Percentiles rank a stretch among this genome's conserved stretches.
Evolutionary conservation across 768 basidiomycete species (phyloP).

Genomic region (Tricholoma terreum): DNA sequence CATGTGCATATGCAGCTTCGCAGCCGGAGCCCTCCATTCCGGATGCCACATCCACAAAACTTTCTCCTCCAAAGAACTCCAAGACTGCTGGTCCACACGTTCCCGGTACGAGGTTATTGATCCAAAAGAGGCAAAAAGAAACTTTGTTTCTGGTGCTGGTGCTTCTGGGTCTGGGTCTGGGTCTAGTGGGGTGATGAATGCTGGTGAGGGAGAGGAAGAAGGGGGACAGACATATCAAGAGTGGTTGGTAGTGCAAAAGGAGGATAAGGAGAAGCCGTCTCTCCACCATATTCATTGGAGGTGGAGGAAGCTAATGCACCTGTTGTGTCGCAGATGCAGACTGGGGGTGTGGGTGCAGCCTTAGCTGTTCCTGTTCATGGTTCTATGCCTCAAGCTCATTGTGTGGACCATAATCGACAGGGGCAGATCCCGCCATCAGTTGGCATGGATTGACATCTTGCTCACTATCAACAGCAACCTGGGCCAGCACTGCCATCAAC

Average conservation of each 20-base stretch:
- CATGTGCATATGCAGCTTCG: slow-evolving; percentile 75
- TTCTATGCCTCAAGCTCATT: slow-evolving; percentile 16
- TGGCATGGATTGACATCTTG: slow-evolving; percentile 37
- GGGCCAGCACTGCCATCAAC: neutral
- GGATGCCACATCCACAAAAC: slow-evolving; percentile 61
- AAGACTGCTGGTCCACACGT: slow-evolving; percentile 69
- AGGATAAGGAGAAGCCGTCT: slow-evolving; percentile 48
- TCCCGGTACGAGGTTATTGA: slow-evolving; percentile 53
- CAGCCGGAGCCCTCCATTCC: slow-evolving; percentile 61
- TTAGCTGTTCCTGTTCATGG: slow-evolving; percentile 2
- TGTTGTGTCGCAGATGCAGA: slow-evolving; percentile 1
- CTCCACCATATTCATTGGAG: slow-evolving; percentile 69
- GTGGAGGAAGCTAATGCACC: slow-evolving; percentile 28
- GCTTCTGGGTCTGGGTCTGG: neutral
- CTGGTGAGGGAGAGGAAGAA: slow-evolving; percentile 10
- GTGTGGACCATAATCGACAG: slow-evolving; percentile 24
- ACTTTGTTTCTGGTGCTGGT: slow-evolving; percentile 29
- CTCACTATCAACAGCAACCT: slow-evolving; percentile 25
- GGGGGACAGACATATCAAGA: slow-evolving; percentile 40
- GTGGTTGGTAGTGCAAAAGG: slow-evolving; percentile 46
- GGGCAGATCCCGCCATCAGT: slow-evolving; percentile 16
- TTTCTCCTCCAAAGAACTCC: slow-evolving; percentile 67
- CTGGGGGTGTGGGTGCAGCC: slow-evolving; percentile 3
- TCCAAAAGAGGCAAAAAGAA: slow-evolving; percentile 19
- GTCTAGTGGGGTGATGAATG: no score